Conservation (phyloP, 2,329 filamentous ascomycete genomes). For the Penicillium verrucosum region DNA sequence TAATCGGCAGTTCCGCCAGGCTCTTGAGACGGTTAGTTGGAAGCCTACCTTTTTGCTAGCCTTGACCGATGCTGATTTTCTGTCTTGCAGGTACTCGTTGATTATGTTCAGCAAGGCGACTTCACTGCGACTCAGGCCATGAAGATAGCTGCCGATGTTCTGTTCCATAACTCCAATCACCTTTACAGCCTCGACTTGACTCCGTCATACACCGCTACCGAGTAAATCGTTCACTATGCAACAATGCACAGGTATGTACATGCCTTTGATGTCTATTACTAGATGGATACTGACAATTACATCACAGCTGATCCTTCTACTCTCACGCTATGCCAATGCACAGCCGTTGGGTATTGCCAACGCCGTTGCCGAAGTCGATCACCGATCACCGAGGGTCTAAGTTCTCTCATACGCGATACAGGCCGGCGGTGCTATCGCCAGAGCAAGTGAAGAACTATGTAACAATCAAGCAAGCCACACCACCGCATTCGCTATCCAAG, state of each 20-base stretch:
- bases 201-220: constrained; percentile 18
- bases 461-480: constrained; percentile 34
- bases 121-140: constrained; percentile 62
- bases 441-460: constrained; percentile 19
- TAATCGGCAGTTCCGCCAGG: constrained; percentile 68
- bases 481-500: constrained; percentile 31
- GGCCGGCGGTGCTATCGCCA: constrained; percentile 29
- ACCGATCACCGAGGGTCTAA: background rate
- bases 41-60: background rate
- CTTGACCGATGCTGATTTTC: background rate
- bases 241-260: constrained; percentile 42
- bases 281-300: background rate
- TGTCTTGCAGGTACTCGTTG: constrained; percentile 55
- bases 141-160: constrained; percentile 61
- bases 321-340: constrained; percentile 15
- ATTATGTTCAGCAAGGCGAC: constrained; percentile 64
- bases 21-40: constrained; percentile 59
- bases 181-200: constrained; percentile 62
- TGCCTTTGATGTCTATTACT: constrained; percentile 21
- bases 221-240: background rate
- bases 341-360: constrained; percentile 39
- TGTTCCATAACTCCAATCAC: constrained; percentile 75
- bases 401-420: no score
- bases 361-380: background rate
- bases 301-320: background rate